Conservation (phyloP, 139 green algal species). For the Micractinium sp. region DNA sequence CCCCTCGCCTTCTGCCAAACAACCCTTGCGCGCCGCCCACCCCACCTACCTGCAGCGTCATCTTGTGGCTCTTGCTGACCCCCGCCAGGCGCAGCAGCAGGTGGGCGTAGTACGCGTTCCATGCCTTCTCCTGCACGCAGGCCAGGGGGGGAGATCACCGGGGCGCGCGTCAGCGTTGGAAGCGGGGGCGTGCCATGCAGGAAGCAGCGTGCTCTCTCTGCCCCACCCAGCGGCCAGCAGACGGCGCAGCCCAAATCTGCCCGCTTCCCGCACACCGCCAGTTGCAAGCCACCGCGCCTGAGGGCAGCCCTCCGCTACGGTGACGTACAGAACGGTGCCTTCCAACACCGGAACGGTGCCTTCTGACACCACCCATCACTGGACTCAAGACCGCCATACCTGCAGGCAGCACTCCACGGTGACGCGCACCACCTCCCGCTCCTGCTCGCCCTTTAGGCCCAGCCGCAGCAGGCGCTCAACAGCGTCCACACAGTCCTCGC, state of each 20-base stretch:
- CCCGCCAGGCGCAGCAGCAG: conserved; percentile 68
- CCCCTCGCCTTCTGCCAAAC: too few species aligned
- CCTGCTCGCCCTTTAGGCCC: conserved; percentile 81
- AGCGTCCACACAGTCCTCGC: conserved; percentile 76
- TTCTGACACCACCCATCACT: too few species aligned
- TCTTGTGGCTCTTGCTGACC: conserved; percentile 62
- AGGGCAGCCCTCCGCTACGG: not conserved
- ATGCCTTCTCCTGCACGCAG: conserved; percentile 56
- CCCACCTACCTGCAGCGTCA: conserved; percentile 61
- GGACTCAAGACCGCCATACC: not conserved
- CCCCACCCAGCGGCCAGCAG: too few species aligned
- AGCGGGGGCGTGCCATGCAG: not conserved
- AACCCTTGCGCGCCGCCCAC: too few species aligned
- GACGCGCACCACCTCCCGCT: conserved; percentile 81
- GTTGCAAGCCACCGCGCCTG: not conserved
- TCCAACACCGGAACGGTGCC: not conserved
- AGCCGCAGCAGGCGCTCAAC: conserved; percentile 81
- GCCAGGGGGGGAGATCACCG: not conserved
- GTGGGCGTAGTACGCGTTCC: conserved; percentile 85
- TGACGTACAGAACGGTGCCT: not conserved
- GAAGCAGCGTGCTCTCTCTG: not conserved
- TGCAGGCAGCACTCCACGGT: conserved; percentile 82
- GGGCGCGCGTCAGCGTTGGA: not conserved
- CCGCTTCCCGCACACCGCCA: too few species aligned
- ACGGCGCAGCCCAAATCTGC: too few species aligned